Conservation (phyloP, 257 asterid species). For the Rehmannia glutinosa region DNA sequence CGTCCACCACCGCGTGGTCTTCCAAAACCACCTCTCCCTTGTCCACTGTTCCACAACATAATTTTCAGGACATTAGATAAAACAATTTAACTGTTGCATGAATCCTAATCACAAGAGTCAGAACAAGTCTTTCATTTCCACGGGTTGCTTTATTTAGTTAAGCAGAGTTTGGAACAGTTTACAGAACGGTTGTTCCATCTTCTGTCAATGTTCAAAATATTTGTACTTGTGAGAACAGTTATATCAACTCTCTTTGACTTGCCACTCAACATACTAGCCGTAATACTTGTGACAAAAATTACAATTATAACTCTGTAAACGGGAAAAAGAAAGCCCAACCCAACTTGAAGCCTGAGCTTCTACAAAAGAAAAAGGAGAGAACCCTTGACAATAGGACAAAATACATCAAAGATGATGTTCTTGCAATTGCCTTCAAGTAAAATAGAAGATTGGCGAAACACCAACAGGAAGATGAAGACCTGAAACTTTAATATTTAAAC, state of each 20-base stretch:
- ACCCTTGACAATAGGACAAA: not conserved
- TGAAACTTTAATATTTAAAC: not conserved
- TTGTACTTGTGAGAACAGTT: too few species aligned
- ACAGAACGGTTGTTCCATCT: not conserved
- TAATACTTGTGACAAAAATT: too few species aligned
- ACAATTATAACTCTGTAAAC: too few species aligned
- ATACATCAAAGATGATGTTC: not conserved
- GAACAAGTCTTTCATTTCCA: not conserved
- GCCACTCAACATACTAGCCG: too few species aligned
- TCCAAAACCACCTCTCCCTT: slow-evolving; percentile 49
- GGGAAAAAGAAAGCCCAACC: not conserved
- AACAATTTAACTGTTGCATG: not conserved
- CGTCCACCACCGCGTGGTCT: slow-evolving; percentile 49
- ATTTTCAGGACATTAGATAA: not conserved
- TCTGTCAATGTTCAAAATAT: not conserved
- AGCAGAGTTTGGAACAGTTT: not conserved
- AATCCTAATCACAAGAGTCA: not conserved
- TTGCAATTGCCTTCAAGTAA: not conserved
- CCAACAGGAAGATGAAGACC: not conserved
- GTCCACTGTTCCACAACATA: slow-evolving; percentile 29
- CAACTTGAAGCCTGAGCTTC: not conserved
- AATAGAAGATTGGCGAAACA: not conserved
- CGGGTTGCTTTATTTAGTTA: not conserved
- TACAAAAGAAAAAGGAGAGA: not conserved
- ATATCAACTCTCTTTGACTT: too few species aligned